These are phyloP conservation scores for Aspergillus tamarii DNA, from an alignment of 2,329 filamentous ascomycete genomes.

Conservation along the genomic window DNA sequence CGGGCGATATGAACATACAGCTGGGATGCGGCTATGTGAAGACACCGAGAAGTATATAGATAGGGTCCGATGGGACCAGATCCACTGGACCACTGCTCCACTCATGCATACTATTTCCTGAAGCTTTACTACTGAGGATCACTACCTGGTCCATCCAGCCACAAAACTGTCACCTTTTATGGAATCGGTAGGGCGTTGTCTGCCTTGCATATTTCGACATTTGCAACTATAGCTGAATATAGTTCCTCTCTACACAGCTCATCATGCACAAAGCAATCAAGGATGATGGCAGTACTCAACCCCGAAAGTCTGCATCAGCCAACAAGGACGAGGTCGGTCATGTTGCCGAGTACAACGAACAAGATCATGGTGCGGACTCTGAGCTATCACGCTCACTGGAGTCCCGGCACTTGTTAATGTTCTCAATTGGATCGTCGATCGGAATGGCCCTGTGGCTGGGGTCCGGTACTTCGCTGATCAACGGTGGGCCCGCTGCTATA, in stretches of 20 bases:
- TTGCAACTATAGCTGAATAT: not conserved
- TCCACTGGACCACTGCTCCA: not conserved
- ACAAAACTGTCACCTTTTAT: not conserved
- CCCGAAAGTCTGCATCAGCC: not conserved
- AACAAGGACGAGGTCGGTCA: not conserved
- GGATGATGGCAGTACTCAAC: not conserved
- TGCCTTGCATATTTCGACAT: not conserved
- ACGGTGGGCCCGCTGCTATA: conserved; percentile 49
- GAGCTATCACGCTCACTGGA: conserved; percentile 44
- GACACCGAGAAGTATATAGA: not conserved
- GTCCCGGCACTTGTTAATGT: conserved; percentile 44
- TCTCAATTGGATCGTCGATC: conserved; percentile 45
- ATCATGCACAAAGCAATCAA: not conserved
- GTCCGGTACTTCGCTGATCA: conserved; percentile 44
- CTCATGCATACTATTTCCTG: not conserved
- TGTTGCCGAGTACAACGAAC: not conserved
- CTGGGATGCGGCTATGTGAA: not conserved
- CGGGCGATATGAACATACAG: not conserved
- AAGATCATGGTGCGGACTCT: conserved; percentile 25
- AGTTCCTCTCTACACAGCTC: not conserved
- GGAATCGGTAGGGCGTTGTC: not conserved
- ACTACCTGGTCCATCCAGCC: not conserved
- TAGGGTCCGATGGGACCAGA: not conserved
- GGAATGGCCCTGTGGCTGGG: conserved; percentile 54
- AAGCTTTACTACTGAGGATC: not conserved